Percentiles rank a stretch among this genome's conserved stretches.
phyloP scores from a whole-genome alignment of 2,329 filamentous ascomycete genomes.

The Xylaria sp. region DNA sequence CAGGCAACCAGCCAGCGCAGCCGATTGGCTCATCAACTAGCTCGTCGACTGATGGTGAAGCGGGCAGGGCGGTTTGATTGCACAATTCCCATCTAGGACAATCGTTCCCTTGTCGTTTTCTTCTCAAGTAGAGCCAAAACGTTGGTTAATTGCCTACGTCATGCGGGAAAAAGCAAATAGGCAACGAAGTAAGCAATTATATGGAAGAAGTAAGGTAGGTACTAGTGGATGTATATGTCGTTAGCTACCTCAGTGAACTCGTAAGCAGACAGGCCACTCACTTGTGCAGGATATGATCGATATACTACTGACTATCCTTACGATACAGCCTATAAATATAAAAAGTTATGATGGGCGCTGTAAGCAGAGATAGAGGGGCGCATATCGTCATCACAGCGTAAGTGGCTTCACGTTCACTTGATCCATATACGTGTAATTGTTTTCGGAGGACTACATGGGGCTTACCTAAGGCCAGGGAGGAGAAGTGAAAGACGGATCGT shows the following conservation, averaged over 20 bases:
- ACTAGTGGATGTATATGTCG: background rate
- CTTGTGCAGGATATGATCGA: background rate
- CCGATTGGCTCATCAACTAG: background rate
- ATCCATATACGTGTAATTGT: slow-evolving; percentile 5
- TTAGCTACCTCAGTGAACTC: background rate
- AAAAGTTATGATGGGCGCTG: background rate
- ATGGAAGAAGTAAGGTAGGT: background rate
- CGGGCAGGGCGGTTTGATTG: background rate
- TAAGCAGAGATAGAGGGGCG: background rate
- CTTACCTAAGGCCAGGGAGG: background rate
- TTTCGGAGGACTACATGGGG: background rate
- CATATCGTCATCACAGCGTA: slow-evolving; percentile 16
- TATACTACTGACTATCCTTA: background rate
- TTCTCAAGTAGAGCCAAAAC: background rate
- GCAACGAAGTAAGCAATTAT: slow-evolving; percentile 10
- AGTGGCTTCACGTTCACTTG: slow-evolving; percentile 4
- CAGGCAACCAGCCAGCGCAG: background rate
- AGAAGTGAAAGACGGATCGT: slow-evolving; percentile 29
- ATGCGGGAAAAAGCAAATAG: slow-evolving; percentile 18
- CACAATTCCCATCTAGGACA: slow-evolving; percentile 8
- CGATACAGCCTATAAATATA: background rate
- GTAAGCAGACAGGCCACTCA: background rate
- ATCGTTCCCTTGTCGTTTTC: background rate
- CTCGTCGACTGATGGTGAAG: slow-evolving; percentile 3
- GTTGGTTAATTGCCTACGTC: slow-evolving; percentile 7